These are phyloP conservation scores for Echium plantagineum DNA, from an alignment of 257 asterid genomes.

Conservation along the genomic window DNA sequence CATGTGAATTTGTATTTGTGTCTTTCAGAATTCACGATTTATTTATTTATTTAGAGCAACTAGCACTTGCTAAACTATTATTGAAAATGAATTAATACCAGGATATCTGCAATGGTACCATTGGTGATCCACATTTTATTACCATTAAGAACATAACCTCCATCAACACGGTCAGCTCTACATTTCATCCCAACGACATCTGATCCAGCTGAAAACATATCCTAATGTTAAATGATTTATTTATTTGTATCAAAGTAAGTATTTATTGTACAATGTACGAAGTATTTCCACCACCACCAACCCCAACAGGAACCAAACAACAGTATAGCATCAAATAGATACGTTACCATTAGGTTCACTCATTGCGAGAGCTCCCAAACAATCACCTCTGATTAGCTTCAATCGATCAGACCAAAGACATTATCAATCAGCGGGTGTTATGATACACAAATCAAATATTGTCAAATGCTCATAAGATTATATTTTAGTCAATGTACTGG, in stretches of 20 bases:
- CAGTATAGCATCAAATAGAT: background rate
- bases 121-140: conserved; percentile 99
- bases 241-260: background rate
- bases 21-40: background rate
- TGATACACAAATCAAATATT: background rate
- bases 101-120: conserved; percentile 81
- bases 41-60: no score
- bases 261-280: background rate
- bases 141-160: conserved; percentile 87
- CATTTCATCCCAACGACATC: conserved; percentile 98
- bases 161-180: conserved; percentile 81
- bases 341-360: conserved; percentile 92
- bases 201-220: conserved; percentile 67
- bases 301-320: background rate
- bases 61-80: background rate
- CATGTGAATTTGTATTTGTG: no score
- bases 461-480: background rate
- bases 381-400: conserved; percentile 92
- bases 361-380: conserved; percentile 99
- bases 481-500: background rate
- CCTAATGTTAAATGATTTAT: background rate
- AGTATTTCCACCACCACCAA: background rate
- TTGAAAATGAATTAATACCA: conserved; percentile 32
- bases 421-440: background rate
- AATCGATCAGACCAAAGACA: conserved; percentile 21